These are phyloP conservation scores for Decorospora gaudefroyi DNA, from an alignment of 2,329 filamentous ascomycete species.

Conservation along the genomic window DNA sequence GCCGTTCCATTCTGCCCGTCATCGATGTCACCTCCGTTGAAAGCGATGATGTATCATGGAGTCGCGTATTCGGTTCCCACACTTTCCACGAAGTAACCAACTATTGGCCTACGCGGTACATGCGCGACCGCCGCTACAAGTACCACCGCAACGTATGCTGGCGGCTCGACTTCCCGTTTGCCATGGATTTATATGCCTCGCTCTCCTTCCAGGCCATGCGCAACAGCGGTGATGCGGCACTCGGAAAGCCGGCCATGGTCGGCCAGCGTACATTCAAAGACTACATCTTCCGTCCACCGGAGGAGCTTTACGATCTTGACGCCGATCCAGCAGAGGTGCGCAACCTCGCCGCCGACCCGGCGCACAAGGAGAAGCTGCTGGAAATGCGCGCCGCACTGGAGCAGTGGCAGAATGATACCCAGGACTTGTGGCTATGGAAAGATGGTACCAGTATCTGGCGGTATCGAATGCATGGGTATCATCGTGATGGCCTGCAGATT, in stretches of 20 bases:
- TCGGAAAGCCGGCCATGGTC: not conserved
- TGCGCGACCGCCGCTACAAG: too few species aligned
- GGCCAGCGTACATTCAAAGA: not conserved
- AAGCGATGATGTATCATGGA: not conserved
- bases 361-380: not conserved
- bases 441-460: constrained; percentile 1
- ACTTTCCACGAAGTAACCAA: not conserved
- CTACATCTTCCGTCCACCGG: not conserved
- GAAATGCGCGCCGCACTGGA: not conserved
- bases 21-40: not conserved
- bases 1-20: not conserved
- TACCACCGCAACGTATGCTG: too few species aligned
- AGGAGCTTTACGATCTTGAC: not conserved
- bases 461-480: constrained; percentile 1
- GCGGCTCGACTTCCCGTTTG: not conserved
- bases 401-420: constrained; percentile 1
- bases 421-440: constrained; percentile 1
- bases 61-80: not conserved
- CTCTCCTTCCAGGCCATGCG: not conserved
- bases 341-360: not conserved
- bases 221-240: not conserved
- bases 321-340: not conserved
- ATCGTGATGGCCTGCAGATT: not conserved
- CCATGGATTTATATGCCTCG: not conserved
- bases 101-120: too few species aligned